Evolutionary conservation across 78 protist genomes (phyloP), one percentile per base, ranked within the genome.

Genomic region (Planoprotostelium fungivorum): DNA sequence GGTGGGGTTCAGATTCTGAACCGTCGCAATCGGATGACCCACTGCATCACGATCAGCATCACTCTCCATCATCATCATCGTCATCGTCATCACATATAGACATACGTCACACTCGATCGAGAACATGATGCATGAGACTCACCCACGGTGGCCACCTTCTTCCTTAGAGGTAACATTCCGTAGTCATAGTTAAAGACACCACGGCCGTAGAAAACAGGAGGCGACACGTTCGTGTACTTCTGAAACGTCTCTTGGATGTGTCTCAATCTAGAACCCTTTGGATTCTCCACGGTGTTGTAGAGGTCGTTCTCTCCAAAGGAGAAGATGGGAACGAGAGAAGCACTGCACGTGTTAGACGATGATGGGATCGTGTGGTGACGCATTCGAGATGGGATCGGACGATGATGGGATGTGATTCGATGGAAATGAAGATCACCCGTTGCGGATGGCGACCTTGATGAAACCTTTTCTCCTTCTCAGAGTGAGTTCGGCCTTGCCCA

Each of bases 231-330:
- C 1, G 94, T 89, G 0, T 88, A 29, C 38, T 89, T n/a, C 89
- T 88, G 87, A 1, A 92, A 84, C 85, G 84, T 92, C 1, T 89
- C 87, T 89, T 92, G 94, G 36, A 89, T 28, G 9, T 36, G 38
- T 92, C 94, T 92, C 34, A 92, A 37, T 35, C 35, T 35, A 31
- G 89, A 85, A 31, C 94, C 94, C 31, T 86, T 89, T 16, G 94
- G 94, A n/a, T 92, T 92, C 34, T 88, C 38, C 0, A 92, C 92
- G 34, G 89, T 91, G 38, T 92, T 92, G 85, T 84, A 92, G 1
- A 92, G 63, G 85, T 92, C 94, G 85, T 92, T 92, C 35, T 92
- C 94, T 34, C 94, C 94, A 73, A 92, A 92, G 51, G 94, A 88
- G 63, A 90, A 92, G 34, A 92, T 88, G n/a, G 94, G 94, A 1